A percentile compares a stretch with the other conserved stretches of the same genome.
Evolutionary conservation across 2,329 filamentous ascomycete species (phyloP).

Genomic region (Clonostachys chloroleuca): DNA sequence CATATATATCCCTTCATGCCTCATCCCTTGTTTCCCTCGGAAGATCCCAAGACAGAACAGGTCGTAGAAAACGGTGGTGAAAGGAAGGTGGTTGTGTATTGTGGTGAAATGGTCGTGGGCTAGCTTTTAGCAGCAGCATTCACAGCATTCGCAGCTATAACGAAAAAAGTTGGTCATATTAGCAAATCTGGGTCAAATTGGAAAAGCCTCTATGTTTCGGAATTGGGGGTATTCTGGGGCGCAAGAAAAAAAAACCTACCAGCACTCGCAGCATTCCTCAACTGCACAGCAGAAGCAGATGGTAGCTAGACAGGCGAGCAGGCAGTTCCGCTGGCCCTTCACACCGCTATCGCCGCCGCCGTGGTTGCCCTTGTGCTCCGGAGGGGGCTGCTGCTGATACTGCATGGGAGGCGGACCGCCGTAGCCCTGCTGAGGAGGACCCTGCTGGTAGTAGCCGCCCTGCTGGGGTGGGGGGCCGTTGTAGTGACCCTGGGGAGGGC

Average conservation of each 20-base stretch:
- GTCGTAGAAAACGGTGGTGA: not conserved
- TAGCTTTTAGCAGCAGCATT: constrained; percentile 26
- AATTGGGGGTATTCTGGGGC: not conserved
- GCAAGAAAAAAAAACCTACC: constrained; percentile 22
- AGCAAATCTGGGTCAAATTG: not conserved
- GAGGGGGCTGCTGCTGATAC: constrained; percentile 30
- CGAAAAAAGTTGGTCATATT: not conserved
- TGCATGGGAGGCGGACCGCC: constrained; percentile 29
- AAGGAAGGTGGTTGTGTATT: not conserved
- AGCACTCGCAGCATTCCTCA: constrained; percentile 46
- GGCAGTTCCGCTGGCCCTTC: constrained; percentile 26
- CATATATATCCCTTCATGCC: no score
- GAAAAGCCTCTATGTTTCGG: not conserved
- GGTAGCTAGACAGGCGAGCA: constrained; percentile 40
- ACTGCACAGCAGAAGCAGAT: constrained; percentile 46
- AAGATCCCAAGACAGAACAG: constrained; percentile 1
- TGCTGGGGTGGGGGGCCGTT: not conserved
- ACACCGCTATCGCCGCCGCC: constrained; percentile 14
- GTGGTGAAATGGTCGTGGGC: no score
- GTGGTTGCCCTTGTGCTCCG: constrained; percentile 19
- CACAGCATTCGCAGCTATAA: constrained; percentile 32
- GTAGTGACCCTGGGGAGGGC: constrained; percentile 18
- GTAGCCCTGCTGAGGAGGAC: constrained; percentile 1
- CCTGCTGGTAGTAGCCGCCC: not conserved
- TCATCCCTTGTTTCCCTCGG: no score